Base-by-base conservation (phyloP, 192 early-diverging fungal genomes). In the Backusella australiensis region DNA sequence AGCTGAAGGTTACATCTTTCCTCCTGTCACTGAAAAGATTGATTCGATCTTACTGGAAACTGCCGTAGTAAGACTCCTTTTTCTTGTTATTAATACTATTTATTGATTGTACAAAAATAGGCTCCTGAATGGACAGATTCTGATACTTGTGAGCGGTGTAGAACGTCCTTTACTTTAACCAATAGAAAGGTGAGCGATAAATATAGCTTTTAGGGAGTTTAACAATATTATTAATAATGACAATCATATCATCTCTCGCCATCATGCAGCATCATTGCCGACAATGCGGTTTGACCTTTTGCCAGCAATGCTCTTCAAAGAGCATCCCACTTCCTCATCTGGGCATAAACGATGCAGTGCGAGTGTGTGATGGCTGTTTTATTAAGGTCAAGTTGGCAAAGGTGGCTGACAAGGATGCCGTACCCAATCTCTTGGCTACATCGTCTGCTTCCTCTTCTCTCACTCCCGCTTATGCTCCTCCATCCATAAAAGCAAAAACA, bases 91-190 rank as follows among this genome's bases (percentile, higher is more conserved):
- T 75, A 32, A 29, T 26, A 26, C 5, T 36, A 32, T 32, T 32
- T 32, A 32, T 19, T 23, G 8, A 34, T n/a, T 53, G 32, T 34
- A 15, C 14, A 39, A 63, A 15, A 74, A 74, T 78, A 95, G 94
- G 90, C 98, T 23, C 97, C 98, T 35, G 96, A 95, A 79, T 99
- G 98, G 98, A 92, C 93, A 14, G 97, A 98, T 80, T 94, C 93
- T 42, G 92, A 95, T 71, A 89, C 94, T n/a, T 99, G 98, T 82
- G 93, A 92, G 86, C 88, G 98, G 46, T 99, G 98, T 82, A 88
- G 98, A 71, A 93, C 94, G 2, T 76, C 83, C 6, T 99, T 99
- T 75, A 98, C 97, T 17, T 87, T 96, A 17, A 95, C 96, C 67
- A 98, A 97, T 83, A 89, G 98, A 72, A 98, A 98, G 80, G 84